phyloP scores from a whole-genome alignment of 495 filamentous ascomycete species.

The Tuber borchii region DNA sequence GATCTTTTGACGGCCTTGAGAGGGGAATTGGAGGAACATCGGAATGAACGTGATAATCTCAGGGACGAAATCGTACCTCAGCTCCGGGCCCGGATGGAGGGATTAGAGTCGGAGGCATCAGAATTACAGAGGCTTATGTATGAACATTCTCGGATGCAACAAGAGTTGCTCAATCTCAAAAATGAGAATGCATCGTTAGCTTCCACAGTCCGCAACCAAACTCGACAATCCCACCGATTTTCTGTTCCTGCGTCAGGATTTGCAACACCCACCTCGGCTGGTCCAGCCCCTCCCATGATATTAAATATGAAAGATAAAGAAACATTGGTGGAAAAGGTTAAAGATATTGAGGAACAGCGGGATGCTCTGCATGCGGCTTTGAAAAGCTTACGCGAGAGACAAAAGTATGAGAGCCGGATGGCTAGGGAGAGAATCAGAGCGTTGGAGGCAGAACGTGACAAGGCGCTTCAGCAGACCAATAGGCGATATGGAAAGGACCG shows the following conservation, averaged over 20 bases:
- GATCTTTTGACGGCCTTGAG: slow-evolving; percentile 79
- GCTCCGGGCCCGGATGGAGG: slow-evolving; percentile 64
- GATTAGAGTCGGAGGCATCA: slow-evolving; percentile 61
- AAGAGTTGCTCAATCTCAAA: slow-evolving; percentile 65
- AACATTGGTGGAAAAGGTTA: slow-evolving; percentile 71
- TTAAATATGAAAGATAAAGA: slow-evolving; percentile 46
- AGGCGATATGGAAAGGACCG: slow-evolving; percentile 70
- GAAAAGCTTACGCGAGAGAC: slow-evolving; percentile 77
- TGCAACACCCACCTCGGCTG: slow-evolving; percentile 25
- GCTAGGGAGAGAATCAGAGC: slow-evolving; percentile 67
- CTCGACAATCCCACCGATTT: slow-evolving; percentile 22
- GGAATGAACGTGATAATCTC: slow-evolving; percentile 85
- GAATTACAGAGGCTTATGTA: slow-evolving; percentile 64
- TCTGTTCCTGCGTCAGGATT: slow-evolving; percentile 32
- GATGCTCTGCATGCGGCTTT: slow-evolving; percentile 85
- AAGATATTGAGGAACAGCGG: slow-evolving; percentile 86
- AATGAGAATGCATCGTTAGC: slow-evolving; percentile 57
- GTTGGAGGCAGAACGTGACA: slow-evolving; percentile 71
- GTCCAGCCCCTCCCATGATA: slow-evolving; percentile 11
- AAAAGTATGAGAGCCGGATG: slow-evolving; percentile 71
- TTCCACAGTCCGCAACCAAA: slow-evolving; percentile 20
- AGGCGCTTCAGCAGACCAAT: slow-evolving; percentile 61
- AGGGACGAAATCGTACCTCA: slow-evolving; percentile 78
- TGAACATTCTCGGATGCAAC: slow-evolving; percentile 70
- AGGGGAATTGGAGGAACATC: slow-evolving; percentile 69